phyloP scores from a whole-genome alignment of 2,329 filamentous ascomycete genomes.

The Trichoderma lentiforme region DNA sequence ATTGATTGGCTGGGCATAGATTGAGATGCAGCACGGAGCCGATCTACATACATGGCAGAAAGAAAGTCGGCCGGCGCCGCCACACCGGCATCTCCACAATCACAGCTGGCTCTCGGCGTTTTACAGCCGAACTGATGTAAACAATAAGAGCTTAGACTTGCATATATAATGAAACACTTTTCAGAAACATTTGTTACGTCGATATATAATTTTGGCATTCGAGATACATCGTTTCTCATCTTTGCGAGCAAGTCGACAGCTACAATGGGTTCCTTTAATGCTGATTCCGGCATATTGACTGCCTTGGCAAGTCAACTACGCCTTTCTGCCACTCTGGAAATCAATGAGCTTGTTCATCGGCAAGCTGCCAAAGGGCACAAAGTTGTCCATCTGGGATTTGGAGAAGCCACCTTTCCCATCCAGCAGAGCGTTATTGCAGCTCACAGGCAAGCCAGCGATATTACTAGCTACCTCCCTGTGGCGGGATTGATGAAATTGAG shows the following conservation, averaged over 20 bases:
- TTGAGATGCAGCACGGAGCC: not conserved
- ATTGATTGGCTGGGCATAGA: not conserved
- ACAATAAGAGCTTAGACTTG: not conserved
- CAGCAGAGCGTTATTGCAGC: not conserved
- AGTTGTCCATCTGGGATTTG: not conserved
- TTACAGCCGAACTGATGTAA: not conserved
- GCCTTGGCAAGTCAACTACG: not conserved
- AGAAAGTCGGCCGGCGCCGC: not conserved
- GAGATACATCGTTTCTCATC: not conserved
- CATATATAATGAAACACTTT: not conserved
- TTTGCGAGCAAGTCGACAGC: not conserved
- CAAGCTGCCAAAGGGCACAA: not conserved
- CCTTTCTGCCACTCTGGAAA: not conserved
- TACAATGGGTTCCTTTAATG: not conserved
- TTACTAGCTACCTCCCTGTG: not conserved
- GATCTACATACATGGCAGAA: not conserved
- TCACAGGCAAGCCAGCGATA: not conserved
- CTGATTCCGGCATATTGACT: not conserved
- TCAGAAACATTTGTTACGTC: not conserved
- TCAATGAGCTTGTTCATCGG: not conserved
- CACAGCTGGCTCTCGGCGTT: not conserved
- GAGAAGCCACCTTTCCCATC: not conserved
- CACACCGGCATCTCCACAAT: not conserved
- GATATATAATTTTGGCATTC: not conserved
- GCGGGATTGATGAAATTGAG: not conserved